A percentile compares a stretch with the other conserved stretches of the same genome.
These are phyloP conservation scores for Picea abies DNA, from an alignment of 83 land plant species.

Conservation along the genomic window DNA sequence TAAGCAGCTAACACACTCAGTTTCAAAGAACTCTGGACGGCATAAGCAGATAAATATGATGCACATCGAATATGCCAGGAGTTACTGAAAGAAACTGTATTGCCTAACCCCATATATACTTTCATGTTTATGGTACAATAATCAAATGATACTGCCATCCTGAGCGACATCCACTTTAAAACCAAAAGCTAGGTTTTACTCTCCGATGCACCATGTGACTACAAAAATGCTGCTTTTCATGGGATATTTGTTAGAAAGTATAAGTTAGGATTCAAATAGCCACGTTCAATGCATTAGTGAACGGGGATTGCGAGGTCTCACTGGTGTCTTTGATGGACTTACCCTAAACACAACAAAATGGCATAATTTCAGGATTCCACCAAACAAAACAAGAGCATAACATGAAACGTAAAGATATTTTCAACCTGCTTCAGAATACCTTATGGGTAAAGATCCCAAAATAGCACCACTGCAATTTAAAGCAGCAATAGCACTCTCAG, in stretches of 20 bases:
- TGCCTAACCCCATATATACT: background rate
- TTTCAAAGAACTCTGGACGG: background rate
- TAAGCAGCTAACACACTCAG: constrained; percentile 2
- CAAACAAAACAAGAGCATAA: constrained; percentile 3
- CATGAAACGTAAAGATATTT: background rate
- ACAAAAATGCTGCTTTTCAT: constrained; percentile 10
- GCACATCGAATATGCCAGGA: background rate
- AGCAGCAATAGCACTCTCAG: constrained; percentile 89
- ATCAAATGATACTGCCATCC: background rate
- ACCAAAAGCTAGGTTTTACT: background rate
- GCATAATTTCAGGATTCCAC: background rate
- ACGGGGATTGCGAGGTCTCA: constrained; percentile 64
- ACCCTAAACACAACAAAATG: constrained; percentile 35
- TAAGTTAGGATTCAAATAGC: background rate
- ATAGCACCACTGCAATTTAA: constrained; percentile 86
- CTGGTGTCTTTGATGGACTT: constrained; percentile 77
- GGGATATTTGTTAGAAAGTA: too few relatives aligned
- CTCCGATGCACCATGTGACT: background rate
- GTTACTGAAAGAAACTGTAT: background rate
- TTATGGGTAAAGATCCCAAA: constrained; percentile 82
- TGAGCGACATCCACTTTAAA: background rate
- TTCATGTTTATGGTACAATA: background rate
- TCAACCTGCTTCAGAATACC: constrained; percentile 32
- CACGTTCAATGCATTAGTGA: constrained; percentile 20
- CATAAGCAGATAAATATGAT: constrained; percentile 4